Evolutionary conservation across 495 filamentous ascomycete species (phyloP).

Genomic region (Hyaloscypha bicolor): DNA sequence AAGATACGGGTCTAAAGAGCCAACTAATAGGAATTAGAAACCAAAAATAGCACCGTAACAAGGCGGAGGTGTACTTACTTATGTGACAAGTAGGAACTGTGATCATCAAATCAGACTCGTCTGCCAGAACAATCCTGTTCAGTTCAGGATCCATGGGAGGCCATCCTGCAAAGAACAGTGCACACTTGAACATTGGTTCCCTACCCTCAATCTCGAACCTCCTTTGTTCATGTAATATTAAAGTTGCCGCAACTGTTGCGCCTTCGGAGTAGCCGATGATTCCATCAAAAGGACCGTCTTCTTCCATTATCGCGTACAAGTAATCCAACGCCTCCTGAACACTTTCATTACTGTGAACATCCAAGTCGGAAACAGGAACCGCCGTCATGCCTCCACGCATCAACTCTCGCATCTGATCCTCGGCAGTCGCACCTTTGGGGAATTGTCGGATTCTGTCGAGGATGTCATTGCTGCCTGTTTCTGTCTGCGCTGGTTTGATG

Average conservation of each 20-base stretch:
- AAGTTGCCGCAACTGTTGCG: constrained; percentile 56
- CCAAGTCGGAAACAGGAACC: constrained; percentile 44
- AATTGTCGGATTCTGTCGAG: constrained; percentile 52
- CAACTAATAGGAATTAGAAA: constrained; percentile 38
- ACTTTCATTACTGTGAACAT: constrained; percentile 30
- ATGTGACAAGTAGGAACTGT: constrained; percentile 59
- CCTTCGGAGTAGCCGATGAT: constrained; percentile 67
- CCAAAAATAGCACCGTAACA: constrained; percentile 2
- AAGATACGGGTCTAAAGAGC: constrained; percentile 57
- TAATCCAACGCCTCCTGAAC: constrained; percentile 37
- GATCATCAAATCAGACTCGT: constrained; percentile 50
- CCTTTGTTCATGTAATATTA: constrained; percentile 52
- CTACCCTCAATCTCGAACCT: constrained; percentile 40
- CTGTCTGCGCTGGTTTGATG: constrained; percentile 44
- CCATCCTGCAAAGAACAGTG: constrained; percentile 56
- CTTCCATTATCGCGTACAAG: constrained; percentile 44
- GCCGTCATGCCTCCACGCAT: constrained; percentile 32
- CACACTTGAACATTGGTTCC: constrained; percentile 53
- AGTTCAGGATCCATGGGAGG: constrained; percentile 50
- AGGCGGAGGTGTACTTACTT: constrained; percentile 38
- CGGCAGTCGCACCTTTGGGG: constrained; percentile 48
- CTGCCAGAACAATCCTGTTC: constrained; percentile 43
- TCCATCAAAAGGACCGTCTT: constrained; percentile 48
- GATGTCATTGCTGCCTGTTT: constrained; percentile 47
- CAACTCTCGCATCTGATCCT: constrained; percentile 52